Conservation (phyloP, 441 rosid genomes). For the Viola pubescens region DNA sequence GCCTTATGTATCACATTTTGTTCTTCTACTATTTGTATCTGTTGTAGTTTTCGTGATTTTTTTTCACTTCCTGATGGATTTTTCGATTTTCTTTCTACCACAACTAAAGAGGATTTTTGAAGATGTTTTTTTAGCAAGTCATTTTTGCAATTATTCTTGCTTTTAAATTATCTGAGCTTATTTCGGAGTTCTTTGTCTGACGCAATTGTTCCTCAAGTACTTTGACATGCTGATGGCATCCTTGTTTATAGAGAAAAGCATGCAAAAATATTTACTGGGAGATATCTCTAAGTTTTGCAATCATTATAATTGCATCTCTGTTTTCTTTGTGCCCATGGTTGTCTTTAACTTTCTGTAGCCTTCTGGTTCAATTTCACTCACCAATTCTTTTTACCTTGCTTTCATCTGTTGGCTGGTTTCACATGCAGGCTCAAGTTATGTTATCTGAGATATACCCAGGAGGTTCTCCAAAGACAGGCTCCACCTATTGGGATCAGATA, state of each 20-base stretch:
- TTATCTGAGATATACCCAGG: conserved; percentile 99
- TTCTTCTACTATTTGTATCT: conserved; percentile 1
- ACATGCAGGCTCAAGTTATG: conserved; percentile 77
- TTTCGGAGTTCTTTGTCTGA: background rate
- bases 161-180: background rate
- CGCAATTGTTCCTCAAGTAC: background rate
- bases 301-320: background rate
- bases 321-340: no score
- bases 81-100: background rate
- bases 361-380: background rate
- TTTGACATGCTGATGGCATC: background rate
- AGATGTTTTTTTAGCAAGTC: background rate
- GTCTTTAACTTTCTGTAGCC: background rate
- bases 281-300: background rate
- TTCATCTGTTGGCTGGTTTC: conserved; percentile 3
- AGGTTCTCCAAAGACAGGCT: conserved; percentile 79
- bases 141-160: background rate
- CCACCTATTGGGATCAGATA: conserved; percentile 92
- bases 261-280: no score
- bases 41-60: no score
- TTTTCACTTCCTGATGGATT: no score
- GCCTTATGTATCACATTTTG: background rate
- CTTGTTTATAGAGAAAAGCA: background rate
- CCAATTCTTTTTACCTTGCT: background rate
- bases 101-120: background rate